These are phyloP conservation scores for Ascobolus immersus DNA, from an alignment of 495 filamentous ascomycete species.

Conservation along the genomic window DNA sequence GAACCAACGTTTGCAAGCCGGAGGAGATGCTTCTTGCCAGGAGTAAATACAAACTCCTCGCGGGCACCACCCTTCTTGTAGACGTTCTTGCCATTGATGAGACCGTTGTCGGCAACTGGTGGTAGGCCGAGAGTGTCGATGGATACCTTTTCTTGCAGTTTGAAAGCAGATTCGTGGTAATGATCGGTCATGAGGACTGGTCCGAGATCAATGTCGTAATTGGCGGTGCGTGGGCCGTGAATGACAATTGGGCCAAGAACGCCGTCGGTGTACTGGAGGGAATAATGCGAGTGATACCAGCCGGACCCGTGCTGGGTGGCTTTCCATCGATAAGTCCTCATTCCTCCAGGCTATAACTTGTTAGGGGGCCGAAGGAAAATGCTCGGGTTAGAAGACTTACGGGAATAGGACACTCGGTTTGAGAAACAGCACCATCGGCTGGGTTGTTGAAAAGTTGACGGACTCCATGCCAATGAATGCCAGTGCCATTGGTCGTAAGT, in stretches of 20 bases:
- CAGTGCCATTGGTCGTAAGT: constrained; percentile 41
- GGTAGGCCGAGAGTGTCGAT: not conserved
- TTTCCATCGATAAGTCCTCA: constrained; percentile 13
- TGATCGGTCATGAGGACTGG: constrained; percentile 22
- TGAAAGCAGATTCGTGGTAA: constrained; percentile 15
- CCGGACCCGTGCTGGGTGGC: constrained; percentile 47
- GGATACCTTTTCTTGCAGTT: constrained; percentile 10
- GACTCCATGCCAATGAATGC: constrained; percentile 62
- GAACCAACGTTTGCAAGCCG: no score
- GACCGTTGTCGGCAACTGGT: constrained; percentile 10
- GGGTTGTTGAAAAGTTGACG: constrained; percentile 47
- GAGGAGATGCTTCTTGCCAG: no score
- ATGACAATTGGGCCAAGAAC: constrained; percentile 45
- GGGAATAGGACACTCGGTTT: constrained; percentile 42
- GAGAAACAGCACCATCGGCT: constrained; percentile 43
- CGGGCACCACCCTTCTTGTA: no score
- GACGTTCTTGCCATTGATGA: constrained; percentile 19
- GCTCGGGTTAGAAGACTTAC: not conserved
- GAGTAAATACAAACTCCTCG: no score
- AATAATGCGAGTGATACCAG: constrained; percentile 59
- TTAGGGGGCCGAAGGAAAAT: not conserved
- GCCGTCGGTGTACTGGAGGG: constrained; percentile 50
- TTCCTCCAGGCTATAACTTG: not conserved
- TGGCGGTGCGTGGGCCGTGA: constrained; percentile 25
- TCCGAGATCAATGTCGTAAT: constrained; percentile 27